Evolutionary conservation across 495 filamentous ascomycete genomes (phyloP).

Genomic region (Penicillium herquei): DNA sequence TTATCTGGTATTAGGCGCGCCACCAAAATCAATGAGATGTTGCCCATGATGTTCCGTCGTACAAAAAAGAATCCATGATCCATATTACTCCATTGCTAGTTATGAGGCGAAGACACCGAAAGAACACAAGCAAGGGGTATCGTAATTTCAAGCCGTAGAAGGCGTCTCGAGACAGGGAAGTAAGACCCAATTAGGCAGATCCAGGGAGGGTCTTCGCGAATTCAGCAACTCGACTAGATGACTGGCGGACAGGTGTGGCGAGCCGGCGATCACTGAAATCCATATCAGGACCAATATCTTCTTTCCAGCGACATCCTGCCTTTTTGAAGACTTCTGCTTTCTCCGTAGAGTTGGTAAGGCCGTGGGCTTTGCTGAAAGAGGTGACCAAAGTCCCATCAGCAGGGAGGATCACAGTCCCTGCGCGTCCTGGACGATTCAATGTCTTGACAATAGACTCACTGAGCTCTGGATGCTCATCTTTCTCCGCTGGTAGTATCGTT

Average conservation of each 20-base stretch:
- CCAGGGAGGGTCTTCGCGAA: conserved; percentile 3
- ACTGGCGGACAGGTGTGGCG: conserved; percentile 32
- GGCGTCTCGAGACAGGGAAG: too few species aligned
- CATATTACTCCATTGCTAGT: too few species aligned
- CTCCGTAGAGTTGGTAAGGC: conserved; percentile 33
- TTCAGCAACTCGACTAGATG: conserved; percentile 10
- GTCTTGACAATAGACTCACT: not conserved
- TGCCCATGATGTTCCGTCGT: too few species aligned
- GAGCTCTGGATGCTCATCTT: not conserved
- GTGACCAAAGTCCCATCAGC: conserved; percentile 30
- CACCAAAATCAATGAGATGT: not conserved
- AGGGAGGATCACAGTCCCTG: conserved; percentile 32
- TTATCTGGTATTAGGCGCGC: not conserved
- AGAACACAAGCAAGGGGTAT: not conserved
- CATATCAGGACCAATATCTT: conserved; percentile 42
- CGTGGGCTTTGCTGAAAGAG: conserved; percentile 40
- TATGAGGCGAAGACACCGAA: not conserved
- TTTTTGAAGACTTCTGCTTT: conserved; percentile 40
- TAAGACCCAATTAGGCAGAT: too few species aligned
- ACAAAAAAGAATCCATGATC: too few species aligned
- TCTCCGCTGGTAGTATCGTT: conserved; percentile 7
- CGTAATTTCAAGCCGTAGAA: not conserved
- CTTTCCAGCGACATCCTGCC: conserved; percentile 44
- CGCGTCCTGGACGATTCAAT: conserved; percentile 5
- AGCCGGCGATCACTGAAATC: conserved; percentile 8